These are phyloP conservation scores for Apophysomyces variabilis DNA, from an alignment of 371 early-diverging fungal species.

Conservation along the genomic window DNA sequence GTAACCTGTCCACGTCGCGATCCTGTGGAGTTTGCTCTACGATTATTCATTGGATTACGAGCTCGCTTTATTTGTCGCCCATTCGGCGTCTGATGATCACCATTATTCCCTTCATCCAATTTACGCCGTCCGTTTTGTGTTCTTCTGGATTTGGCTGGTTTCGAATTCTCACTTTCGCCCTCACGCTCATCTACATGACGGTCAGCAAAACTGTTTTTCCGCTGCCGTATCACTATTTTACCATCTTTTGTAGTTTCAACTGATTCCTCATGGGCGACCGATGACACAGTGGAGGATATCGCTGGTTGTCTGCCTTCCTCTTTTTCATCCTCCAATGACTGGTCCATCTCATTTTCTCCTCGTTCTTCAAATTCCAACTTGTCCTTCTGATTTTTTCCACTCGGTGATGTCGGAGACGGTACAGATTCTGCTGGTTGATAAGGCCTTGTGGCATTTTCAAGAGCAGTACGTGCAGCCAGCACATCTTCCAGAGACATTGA, in stretches of 20 bases:
- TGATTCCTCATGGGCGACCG: neutral
- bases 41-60: constrained; percentile 2
- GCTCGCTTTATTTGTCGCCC: constrained; percentile 3
- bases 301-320: constrained; percentile 15
- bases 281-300: constrained; percentile 15
- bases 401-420: constrained; percentile 8
- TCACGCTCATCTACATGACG: neutral
- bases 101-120: neutral
- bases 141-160: neutral
- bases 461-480: constrained; percentile 44
- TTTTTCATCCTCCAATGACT: neutral
- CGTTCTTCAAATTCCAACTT: constrained; percentile 4
- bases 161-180: neutral
- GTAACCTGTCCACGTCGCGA: constrained; percentile 15
- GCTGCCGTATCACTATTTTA: neutral
- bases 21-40: constrained; percentile 16
- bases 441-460: constrained; percentile 25
- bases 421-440: neutral
- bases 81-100: neutral
- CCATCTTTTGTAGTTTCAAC: neutral
- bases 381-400: neutral
- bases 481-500: constrained; percentile 60
- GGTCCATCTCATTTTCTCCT: constrained; percentile 16
- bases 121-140: constrained; percentile 1
- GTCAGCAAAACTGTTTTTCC: too few relatives aligned